A percentile compares a stretch with the other conserved stretches of the same genome.
phyloP scores from a whole-genome alignment of 1,284 basidiomycete species.

The Hemileia vastatrix region DNA sequence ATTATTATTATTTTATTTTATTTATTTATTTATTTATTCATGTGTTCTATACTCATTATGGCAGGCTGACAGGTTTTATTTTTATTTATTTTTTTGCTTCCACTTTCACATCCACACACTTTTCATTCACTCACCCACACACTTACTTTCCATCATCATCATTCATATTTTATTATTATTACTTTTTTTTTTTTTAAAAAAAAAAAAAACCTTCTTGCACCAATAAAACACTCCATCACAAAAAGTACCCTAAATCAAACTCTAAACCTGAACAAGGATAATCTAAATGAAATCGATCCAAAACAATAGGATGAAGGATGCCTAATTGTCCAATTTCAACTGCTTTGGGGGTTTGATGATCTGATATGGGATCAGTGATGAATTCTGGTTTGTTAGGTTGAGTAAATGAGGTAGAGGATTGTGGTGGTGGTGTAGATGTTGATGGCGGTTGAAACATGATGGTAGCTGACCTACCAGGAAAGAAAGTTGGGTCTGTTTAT shows the following conservation, averaged over 20 bases:
- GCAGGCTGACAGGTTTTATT: too few relatives aligned
- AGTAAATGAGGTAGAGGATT: constrained; percentile 4
- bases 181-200: too few relatives aligned
- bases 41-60: too few relatives aligned
- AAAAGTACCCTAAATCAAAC: constrained; percentile 84
- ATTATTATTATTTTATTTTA: too few relatives aligned
- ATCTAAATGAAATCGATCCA: constrained; percentile 80
- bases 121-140: too few relatives aligned
- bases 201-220: too few relatives aligned
- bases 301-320: constrained; percentile 79
- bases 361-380: constrained; percentile 28
- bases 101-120: too few relatives aligned
- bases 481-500: constrained; percentile 74
- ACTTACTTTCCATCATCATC: too few relatives aligned
- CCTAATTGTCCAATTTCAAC: constrained; percentile 70
- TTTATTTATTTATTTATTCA: too few relatives aligned
- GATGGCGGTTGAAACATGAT: constrained; percentile 68
- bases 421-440: constrained; percentile 37
- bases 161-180: too few relatives aligned
- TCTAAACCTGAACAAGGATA: constrained; percentile 95
- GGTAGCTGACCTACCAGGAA: constrained; percentile 84
- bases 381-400: constrained; percentile 24
- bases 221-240: too few relatives aligned
- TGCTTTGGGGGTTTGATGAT: constrained; percentile 49
- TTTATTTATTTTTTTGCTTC: too few relatives aligned